Evolutionary conservation across 164 flowering plant genomes (phyloP).

Genomic region (Protea cynaroides): DNA sequence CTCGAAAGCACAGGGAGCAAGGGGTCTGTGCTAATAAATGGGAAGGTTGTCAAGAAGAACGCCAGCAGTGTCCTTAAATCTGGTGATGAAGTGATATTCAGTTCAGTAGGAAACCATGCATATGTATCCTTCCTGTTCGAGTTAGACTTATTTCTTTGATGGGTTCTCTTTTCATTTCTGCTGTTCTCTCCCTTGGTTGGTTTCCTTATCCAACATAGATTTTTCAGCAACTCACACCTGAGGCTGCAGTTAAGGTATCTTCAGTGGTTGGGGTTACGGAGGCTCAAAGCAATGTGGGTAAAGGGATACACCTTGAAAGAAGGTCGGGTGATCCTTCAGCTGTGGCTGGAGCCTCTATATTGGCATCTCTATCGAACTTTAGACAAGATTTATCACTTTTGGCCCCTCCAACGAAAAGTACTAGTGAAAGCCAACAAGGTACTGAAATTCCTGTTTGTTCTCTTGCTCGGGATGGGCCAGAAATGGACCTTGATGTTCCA

Average conservation of each 20-base stretch:
- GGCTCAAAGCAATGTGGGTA: slow-evolving; percentile 35
- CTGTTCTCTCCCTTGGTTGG: neutral
- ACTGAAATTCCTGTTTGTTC: slow-evolving; percentile 38
- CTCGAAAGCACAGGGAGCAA: slow-evolving; percentile 78
- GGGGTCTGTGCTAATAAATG: slow-evolving; percentile 73
- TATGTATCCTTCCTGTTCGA: slow-evolving; percentile 63
- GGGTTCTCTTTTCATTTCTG: neutral
- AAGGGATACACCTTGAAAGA: slow-evolving; percentile 42
- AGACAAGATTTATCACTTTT: slow-evolving; percentile 51
- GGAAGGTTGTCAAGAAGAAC: slow-evolving; percentile 45
- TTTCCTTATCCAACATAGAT: slow-evolving; percentile 56
- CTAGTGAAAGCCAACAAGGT: slow-evolving; percentile 40
- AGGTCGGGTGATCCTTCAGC: slow-evolving; percentile 73
- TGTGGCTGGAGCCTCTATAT: slow-evolving; percentile 75
- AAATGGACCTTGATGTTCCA: slow-evolving; percentile 49
- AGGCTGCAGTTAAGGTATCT: slow-evolving; percentile 30
- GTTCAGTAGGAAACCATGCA: slow-evolving; percentile 56
- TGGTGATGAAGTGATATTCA: slow-evolving; percentile 82
- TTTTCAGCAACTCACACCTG: slow-evolving; percentile 51
- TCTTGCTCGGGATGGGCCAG: slow-evolving; percentile 23
- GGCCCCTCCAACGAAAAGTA: slow-evolving; percentile 36
- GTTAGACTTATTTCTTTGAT: neutral
- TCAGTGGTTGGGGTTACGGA: slow-evolving; percentile 35
- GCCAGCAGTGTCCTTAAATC: slow-evolving; percentile 42
- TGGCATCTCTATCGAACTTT: slow-evolving; percentile 69